Conservation (phyloP, 345 rosid genomes). For the Chamaenerion angustifolium region DNA sequence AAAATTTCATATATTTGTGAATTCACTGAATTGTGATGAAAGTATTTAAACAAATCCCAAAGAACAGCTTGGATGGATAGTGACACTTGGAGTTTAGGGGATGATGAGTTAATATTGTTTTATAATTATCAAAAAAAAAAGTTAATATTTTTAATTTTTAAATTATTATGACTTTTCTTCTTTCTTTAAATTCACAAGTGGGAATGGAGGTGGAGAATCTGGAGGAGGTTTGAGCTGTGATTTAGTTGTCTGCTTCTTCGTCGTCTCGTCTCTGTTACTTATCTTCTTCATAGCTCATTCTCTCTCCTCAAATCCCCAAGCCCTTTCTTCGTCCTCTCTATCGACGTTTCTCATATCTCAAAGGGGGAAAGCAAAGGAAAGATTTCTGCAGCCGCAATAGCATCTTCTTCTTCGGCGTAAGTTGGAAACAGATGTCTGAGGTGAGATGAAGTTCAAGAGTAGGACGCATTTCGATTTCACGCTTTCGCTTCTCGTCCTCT, state of each 20-base stretch:
- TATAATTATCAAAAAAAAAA: too few relatives aligned
- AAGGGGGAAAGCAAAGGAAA: neutral
- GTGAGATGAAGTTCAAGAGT: conserved; percentile 69
- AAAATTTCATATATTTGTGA: too few relatives aligned
- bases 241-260: conserved; percentile 47
- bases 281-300: conserved; percentile 20
- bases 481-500: conserved; percentile 11
- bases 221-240: conserved; percentile 59
- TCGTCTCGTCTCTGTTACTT: neutral
- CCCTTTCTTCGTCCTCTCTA: conserved; percentile 1
- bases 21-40: too few relatives aligned
- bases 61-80: too few relatives aligned
- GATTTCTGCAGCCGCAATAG: neutral
- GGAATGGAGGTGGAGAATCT: neutral
- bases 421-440: conserved; percentile 45
- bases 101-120: too few relatives aligned
- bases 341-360: conserved; percentile 3
- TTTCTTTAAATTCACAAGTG: neutral
- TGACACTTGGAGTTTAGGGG: too few relatives aligned
- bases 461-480: conserved; percentile 1
- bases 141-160: too few relatives aligned
- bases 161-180: too few relatives aligned
- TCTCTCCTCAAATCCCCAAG: conserved; percentile 15
- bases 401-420: neutral
- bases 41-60: too few relatives aligned